phyloP scores from a whole-genome alignment of 306 rosid genomes.

The Begonia fuchsioides region DNA sequence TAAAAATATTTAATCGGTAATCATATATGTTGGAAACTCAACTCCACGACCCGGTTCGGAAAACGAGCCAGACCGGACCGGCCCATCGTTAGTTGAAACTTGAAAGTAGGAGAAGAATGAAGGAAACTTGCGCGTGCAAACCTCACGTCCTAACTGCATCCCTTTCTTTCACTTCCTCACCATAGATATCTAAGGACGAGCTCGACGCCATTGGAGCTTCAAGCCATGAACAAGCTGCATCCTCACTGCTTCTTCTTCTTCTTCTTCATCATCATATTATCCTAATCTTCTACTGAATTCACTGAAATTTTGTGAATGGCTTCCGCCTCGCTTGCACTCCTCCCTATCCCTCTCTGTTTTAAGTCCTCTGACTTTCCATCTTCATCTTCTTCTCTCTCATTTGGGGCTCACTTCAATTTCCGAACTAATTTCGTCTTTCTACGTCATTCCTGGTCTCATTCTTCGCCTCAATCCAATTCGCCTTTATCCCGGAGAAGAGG shows the following conservation, averaged over 20 bases:
- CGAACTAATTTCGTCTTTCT: constrained; percentile 29
- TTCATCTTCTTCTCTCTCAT: constrained; percentile 20
- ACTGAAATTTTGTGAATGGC: constrained; percentile 32
- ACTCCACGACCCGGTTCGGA: no score
- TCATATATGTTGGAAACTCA: no score
- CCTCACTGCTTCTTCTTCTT: neutral
- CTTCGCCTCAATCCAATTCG: constrained; percentile 12
- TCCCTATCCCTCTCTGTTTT: constrained; percentile 27
- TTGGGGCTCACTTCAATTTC: constrained; percentile 18
- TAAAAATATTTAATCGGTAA: no score
- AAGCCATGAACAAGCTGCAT: neutral
- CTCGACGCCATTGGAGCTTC: constrained; percentile 1
- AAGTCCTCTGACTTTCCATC: constrained; percentile 11
- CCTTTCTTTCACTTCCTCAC: neutral
- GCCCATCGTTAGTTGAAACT: no score
- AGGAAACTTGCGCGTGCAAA: no score
- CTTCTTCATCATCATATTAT: constrained; percentile 5
- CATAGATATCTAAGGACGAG: neutral
- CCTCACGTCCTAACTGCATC: no score
- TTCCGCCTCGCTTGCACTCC: constrained; percentile 31
- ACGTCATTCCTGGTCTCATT: constrained; percentile 10
- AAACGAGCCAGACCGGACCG: no score
- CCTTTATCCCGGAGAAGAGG: constrained; percentile 26
- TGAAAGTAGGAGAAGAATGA: no score
- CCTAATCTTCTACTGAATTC: constrained; percentile 1